Evolutionary conservation across 2,329 filamentous ascomycete species (phyloP).

Genomic region (Cordyceps javanica): DNA sequence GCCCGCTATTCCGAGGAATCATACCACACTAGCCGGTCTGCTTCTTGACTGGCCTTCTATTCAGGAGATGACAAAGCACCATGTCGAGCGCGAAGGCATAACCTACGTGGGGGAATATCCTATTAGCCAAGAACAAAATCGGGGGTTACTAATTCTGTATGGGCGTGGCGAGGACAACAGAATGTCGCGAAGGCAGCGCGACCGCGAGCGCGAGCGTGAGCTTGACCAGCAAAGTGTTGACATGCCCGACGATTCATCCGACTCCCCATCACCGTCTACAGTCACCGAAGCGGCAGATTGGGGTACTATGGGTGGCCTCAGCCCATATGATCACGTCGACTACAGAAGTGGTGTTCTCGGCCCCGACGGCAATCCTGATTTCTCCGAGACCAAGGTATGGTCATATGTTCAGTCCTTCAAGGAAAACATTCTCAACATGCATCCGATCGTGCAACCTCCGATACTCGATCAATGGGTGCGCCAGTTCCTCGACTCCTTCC

Average conservation of each 20-base stretch:
- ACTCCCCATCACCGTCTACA: constrained; percentile 48
- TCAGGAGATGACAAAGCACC: constrained; percentile 50
- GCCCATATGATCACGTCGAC: constrained; percentile 36
- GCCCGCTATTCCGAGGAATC: constrained; percentile 72
- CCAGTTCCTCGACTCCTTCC: constrained; percentile 45
- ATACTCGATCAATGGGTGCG: constrained; percentile 48
- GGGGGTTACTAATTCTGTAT: constrained; percentile 69
- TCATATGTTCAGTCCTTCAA: constrained; percentile 52
- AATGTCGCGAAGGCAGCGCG: constrained; percentile 42
- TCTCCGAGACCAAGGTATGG: constrained; percentile 44
- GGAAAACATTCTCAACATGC: constrained; percentile 58
- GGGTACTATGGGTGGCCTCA: constrained; percentile 51
- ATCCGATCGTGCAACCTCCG: constrained; percentile 52
- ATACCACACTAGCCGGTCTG: constrained; percentile 84
- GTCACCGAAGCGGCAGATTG: constrained; percentile 50
- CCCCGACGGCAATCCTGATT: constrained; percentile 47
- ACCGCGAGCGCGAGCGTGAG: constrained; percentile 31
- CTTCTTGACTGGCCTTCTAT: constrained; percentile 70
- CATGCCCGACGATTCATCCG: constrained; percentile 42
- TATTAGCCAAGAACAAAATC: constrained; percentile 65
- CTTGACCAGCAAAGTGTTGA: constrained; percentile 34
- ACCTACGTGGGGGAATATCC: constrained; percentile 64
- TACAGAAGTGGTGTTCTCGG: constrained; percentile 32
- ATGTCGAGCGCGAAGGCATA: constrained; percentile 43
- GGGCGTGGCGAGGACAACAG: constrained; percentile 72